phyloP scores from a whole-genome alignment of 257 asterid species.

The Perilla frutescens region DNA sequence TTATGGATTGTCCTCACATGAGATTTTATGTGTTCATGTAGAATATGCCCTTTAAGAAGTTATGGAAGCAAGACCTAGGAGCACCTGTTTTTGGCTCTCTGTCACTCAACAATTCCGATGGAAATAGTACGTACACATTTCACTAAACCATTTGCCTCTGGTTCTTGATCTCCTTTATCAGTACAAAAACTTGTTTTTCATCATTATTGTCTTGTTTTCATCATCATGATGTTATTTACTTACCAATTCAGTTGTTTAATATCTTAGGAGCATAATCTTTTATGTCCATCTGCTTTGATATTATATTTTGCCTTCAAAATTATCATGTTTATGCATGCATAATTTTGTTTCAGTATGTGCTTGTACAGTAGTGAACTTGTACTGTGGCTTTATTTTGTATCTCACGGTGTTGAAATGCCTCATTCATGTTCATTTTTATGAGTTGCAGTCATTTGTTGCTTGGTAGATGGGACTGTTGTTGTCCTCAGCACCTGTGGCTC shows the following conservation, averaged over 20 bases:
- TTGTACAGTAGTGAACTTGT: constrained; percentile 14
- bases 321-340: constrained; percentile 15
- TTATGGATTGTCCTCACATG: constrained; percentile 22
- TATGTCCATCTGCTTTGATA: constrained; percentile 6
- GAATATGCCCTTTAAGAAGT: constrained; percentile 58
- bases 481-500: constrained; percentile 64
- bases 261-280: constrained; percentile 16
- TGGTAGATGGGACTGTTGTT: constrained; percentile 78
- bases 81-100: constrained; percentile 89
- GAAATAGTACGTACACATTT: constrained; percentile 54
- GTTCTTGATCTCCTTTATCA: constrained; percentile 21
- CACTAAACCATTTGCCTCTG: constrained; percentile 9
- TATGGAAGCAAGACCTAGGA: constrained; percentile 80
- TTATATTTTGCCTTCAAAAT: constrained; percentile 23
- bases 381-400: constrained; percentile 19
- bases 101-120: constrained; percentile 53
- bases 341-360: constrained; percentile 6
- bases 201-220: neutral
- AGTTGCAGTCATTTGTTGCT: constrained; percentile 83
- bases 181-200: neutral
- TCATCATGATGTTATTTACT: neutral
- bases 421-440: constrained; percentile 21
- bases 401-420: constrained; percentile 20
- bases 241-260: neutral
- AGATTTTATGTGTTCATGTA: constrained; percentile 42